phyloP scores from a whole-genome alignment of 2,329 filamentous ascomycete species.

The Sodiomyces alkalinus region DNA sequence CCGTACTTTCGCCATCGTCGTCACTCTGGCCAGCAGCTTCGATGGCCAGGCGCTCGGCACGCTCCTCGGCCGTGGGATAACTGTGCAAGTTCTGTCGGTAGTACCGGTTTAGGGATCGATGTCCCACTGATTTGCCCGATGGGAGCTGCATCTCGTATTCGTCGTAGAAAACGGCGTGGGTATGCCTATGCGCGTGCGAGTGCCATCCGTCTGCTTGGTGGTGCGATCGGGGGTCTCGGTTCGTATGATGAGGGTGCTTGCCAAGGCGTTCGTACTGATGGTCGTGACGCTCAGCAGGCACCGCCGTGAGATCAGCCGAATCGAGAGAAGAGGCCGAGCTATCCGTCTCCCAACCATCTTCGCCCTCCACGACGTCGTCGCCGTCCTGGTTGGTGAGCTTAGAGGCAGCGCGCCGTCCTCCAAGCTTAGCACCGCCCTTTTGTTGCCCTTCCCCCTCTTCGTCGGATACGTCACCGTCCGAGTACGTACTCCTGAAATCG shows the following conservation, averaged over 20 bases:
- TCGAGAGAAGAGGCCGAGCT: conserved; percentile 78
- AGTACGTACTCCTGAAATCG: conserved; percentile 92
- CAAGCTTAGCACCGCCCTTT: conserved; percentile 53
- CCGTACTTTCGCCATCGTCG: conserved; percentile 23
- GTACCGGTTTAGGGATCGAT: conserved; percentile 75
- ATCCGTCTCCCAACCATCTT: conserved; percentile 95
- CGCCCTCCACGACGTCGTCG: conserved; percentile 32
- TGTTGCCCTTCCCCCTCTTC: conserved; percentile 33
- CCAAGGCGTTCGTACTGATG: conserved; percentile 59
- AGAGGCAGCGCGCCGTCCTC: conserved; percentile 39
- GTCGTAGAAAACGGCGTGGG: conserved; percentile 70
- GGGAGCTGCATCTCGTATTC: conserved; percentile 91
- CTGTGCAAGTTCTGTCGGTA: conserved; percentile 84
- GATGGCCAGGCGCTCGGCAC: conserved; percentile 50
- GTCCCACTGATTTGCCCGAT: conserved; percentile 75
- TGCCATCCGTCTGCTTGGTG: conserved; percentile 66
- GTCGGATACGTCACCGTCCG: conserved; percentile 56
- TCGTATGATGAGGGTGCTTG: conserved; percentile 62
- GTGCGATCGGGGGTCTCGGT: conserved; percentile 54
- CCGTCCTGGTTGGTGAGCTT: conserved; percentile 36
- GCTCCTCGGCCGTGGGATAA: conserved; percentile 67
- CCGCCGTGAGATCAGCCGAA: conserved; percentile 66
- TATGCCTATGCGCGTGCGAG: conserved; percentile 64
- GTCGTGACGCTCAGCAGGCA: conserved; percentile 58
- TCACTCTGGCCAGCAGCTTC: conserved; percentile 21